phyloP scores from a whole-genome alignment of 2,329 filamentous ascomycete genomes.

The Diaporthe batatas region DNA sequence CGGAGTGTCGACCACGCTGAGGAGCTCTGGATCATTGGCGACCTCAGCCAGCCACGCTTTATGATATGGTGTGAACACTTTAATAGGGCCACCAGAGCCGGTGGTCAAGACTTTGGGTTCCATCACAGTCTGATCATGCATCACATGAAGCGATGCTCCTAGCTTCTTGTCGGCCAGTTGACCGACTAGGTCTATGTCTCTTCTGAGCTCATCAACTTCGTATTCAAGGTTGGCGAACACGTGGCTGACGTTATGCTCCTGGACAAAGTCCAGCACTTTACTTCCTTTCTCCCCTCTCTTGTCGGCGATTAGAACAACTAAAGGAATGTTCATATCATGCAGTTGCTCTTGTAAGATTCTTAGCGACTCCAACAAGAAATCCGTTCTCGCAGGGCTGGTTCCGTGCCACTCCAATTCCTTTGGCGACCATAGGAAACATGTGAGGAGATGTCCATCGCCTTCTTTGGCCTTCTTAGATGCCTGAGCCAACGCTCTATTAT shows the following conservation, averaged over 20 bases:
- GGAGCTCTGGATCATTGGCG: slow-evolving; percentile 60
- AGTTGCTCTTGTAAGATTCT: slow-evolving; percentile 44
- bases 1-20: slow-evolving; percentile 55
- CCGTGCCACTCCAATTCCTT: slow-evolving; percentile 48
- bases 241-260: slow-evolving; percentile 44
- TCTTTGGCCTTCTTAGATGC: slow-evolving; percentile 44
- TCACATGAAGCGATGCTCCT: slow-evolving; percentile 39
- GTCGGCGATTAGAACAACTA: slow-evolving; percentile 44
- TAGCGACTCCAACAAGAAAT: slow-evolving; percentile 46
- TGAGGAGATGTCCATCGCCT: slow-evolving; percentile 40
- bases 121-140: slow-evolving; percentile 46
- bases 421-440: slow-evolving; percentile 46
- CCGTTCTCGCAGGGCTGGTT: slow-evolving; percentile 44
- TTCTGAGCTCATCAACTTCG: slow-evolving; percentile 47
- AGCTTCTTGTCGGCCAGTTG: slow-evolving; percentile 35
- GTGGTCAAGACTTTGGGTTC: slow-evolving; percentile 43
- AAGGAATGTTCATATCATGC: slow-evolving; percentile 43
- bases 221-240: slow-evolving; percentile 47
- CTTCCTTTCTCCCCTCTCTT: slow-evolving; percentile 42
- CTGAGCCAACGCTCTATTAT: slow-evolving; percentile 45
- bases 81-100: slow-evolving; percentile 43
- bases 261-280: slow-evolving; percentile 42
- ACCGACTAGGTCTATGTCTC: slow-evolving; percentile 45
- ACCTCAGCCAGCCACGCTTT: slow-evolving; percentile 53
- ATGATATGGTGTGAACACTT: slow-evolving; percentile 48